Conservation (phyloP, 805 yeast species). For the Tetrapisispora fleetii region DNA sequence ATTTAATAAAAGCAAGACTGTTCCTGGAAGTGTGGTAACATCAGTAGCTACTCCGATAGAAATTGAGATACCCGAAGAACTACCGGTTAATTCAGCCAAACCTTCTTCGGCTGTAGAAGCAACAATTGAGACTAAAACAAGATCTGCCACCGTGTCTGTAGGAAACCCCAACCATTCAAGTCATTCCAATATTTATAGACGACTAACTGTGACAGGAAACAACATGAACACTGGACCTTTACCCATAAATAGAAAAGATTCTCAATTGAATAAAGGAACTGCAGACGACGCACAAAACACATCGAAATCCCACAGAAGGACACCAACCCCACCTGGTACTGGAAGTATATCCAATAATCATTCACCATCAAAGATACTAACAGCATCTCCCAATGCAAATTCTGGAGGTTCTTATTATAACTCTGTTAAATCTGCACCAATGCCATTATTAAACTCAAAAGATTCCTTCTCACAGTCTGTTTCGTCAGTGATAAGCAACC, state of each 20-base stretch:
- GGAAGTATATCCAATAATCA: background rate
- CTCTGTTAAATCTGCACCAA: slow-evolving; percentile 26
- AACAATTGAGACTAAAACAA: slow-evolving; percentile 30
- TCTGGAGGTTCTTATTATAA: background rate
- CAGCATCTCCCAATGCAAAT: slow-evolving; percentile 7
- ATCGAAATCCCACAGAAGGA: slow-evolving; percentile 18
- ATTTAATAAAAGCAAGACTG: slow-evolving; percentile 15
- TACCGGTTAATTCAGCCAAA: slow-evolving; percentile 21
- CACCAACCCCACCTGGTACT: slow-evolving; percentile 45
- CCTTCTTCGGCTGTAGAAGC: slow-evolving; percentile 22
- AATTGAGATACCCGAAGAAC: slow-evolving; percentile 53
- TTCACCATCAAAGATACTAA: slow-evolving; percentile 10
- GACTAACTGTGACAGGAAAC: slow-evolving; percentile 25
- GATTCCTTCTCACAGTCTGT: slow-evolving; percentile 28
- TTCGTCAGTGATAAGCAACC: slow-evolving; percentile 21
- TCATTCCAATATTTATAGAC: slow-evolving; percentile 17
- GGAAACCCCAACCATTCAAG: slow-evolving; percentile 3
- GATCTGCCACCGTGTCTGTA: slow-evolving; percentile 27
- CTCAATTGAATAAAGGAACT: slow-evolving; percentile 6
- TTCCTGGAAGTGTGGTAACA: slow-evolving; percentile 23
- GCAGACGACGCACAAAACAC: slow-evolving; percentile 4
- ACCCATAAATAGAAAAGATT: slow-evolving; percentile 19
- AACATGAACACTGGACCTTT: slow-evolving; percentile 3
- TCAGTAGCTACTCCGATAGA: slow-evolving; percentile 48
- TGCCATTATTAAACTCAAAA: slow-evolving; percentile 12